Evolutionary conservation across 108 stramenopile species (phyloP).

Genomic region (Skeletonema potamos): DNA sequence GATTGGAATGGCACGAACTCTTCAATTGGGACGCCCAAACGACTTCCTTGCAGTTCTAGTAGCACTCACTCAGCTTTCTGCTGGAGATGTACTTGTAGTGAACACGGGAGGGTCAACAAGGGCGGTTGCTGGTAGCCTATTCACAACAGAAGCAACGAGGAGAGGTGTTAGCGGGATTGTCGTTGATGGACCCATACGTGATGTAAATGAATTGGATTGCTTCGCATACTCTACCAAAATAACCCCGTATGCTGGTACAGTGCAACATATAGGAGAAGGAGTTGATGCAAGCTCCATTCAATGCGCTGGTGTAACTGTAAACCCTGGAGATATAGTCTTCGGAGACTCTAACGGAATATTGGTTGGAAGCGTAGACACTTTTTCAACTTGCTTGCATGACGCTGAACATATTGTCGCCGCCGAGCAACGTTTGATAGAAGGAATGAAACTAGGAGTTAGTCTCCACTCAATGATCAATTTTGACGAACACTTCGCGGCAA

Average conservation of each 20-base stretch:
- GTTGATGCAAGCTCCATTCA: slow-evolving; percentile 30
- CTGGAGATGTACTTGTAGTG: slow-evolving; percentile 50
- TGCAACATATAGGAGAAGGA: slow-evolving; percentile 42
- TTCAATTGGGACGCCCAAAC: slow-evolving; percentile 42
- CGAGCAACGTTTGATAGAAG: slow-evolving; percentile 29
- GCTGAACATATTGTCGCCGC: slow-evolving; percentile 36
- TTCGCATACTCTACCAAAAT: slow-evolving; percentile 30
- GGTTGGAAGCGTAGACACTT: slow-evolving; percentile 19
- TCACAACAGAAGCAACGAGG: slow-evolving; percentile 40
- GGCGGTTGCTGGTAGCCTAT: slow-evolving; percentile 61
- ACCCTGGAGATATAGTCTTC: slow-evolving; percentile 55
- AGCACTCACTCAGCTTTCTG: slow-evolving; percentile 24
- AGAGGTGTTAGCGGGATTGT: slow-evolving; percentile 51
- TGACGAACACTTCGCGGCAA: slow-evolving; percentile 28
- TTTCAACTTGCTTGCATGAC: slow-evolving; percentile 22
- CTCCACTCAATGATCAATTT: slow-evolving; percentile 45
- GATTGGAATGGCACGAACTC: slow-evolving; percentile 40
- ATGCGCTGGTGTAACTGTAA: slow-evolving; percentile 51
- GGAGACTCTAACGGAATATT: slow-evolving; percentile 48
- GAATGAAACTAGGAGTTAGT: slow-evolving; percentile 29
- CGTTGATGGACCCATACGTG: slow-evolving; percentile 56
- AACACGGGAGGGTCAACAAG: slow-evolving; percentile 43
- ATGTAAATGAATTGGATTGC: slow-evolving; percentile 31
- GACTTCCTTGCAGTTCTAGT: slow-evolving; percentile 55
- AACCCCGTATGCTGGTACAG: slow-evolving; percentile 56